Percentiles rank a stretch among this genome's conserved stretches.
Conservation (phyloP, 768 basidiomycete genomes). For the Dioszegia hungarica region DNA sequence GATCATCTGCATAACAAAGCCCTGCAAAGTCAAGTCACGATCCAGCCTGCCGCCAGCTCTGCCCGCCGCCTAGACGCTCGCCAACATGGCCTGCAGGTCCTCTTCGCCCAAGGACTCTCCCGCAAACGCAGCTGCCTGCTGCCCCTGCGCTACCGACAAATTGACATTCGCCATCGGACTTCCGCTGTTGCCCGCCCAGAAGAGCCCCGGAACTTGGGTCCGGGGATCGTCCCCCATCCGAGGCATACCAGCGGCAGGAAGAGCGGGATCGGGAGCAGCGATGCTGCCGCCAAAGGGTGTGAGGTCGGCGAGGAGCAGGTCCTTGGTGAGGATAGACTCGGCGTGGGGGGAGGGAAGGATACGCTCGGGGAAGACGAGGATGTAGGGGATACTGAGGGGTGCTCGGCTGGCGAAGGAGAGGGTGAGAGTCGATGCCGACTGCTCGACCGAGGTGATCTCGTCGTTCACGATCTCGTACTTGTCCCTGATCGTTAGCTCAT, state of each 20-base stretch:
- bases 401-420: slow-evolving; percentile 13
- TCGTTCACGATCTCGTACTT: slow-evolving; percentile 21
- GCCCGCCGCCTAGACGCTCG: not conserved
- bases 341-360: not conserved
- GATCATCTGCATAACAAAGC: too few species aligned
- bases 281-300: not conserved
- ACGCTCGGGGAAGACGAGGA: slow-evolving; percentile 21
- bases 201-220: slow-evolving; percentile 17
- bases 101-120: slow-evolving; percentile 22
- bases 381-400: slow-evolving; percentile 10
- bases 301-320: slow-evolving; percentile 4
- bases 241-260: not conserved
- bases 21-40: too few species aligned
- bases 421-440: not conserved
- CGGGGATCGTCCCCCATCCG: slow-evolving; percentile 29
- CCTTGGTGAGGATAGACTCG: not conserved
- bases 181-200: slow-evolving; percentile 32
- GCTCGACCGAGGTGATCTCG: slow-evolving; percentile 7
- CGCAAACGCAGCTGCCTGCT: slow-evolving; percentile 16
- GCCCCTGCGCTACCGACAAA: slow-evolving; percentile 21
- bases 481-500: not conserved
- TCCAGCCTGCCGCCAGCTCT: too few species aligned
- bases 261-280: not conserved
- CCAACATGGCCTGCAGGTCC: slow-evolving; percentile 7
- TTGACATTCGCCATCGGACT: slow-evolving; percentile 21